Evolutionary conservation across 805 yeast genomes (phyloP), one percentile per base, ranked within the genome.

Genomic region (Zygoascus tannicola): DNA sequence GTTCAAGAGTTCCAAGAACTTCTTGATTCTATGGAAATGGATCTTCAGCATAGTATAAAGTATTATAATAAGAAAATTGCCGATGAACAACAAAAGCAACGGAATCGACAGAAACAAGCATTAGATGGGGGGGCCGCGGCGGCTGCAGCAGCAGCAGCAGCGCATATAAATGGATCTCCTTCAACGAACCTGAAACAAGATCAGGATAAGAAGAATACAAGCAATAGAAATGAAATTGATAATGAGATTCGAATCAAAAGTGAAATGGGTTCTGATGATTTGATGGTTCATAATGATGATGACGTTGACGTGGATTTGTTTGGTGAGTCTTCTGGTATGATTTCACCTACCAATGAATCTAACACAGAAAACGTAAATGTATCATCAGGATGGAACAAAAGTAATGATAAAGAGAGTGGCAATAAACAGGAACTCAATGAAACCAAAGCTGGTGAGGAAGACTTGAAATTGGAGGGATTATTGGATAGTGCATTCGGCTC

Each of bases 21-120:
- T 3, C 41, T 53, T 32, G 56, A 53, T 30, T 48, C 50, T 19
- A 40, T 48, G 21, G 56, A 53, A 16, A 39, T 47, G 8, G 50
- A 46, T 40, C 40, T 53, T 16, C 56, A 50, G 49, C 40, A 48
- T 30, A 35, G 46, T 18, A 42, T 37, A 19, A 37, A 43, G 44
- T 32, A 42, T 32, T 38, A 47, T 7, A 22, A 10, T 16, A 30
- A 23, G 16, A 26, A 34, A 28, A 40, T 35, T 4, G 44, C 44
- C 35, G 32, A 44, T 19, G 41, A 38, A 30, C 32, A 39, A 43
- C 36, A 35, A 30, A 28, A 18, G 12, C 40, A 19, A 19, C 19
- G 22, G 43, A 37, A 38, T 26, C 21, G 8, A 40, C 28, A 15
- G 39, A 30, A 33, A 32, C 28, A 22, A 42, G 30, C 16, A 44